Base-by-base conservation (phyloP, 805 yeast genomes). In the Wickerhamiella qilinensis region DNA sequence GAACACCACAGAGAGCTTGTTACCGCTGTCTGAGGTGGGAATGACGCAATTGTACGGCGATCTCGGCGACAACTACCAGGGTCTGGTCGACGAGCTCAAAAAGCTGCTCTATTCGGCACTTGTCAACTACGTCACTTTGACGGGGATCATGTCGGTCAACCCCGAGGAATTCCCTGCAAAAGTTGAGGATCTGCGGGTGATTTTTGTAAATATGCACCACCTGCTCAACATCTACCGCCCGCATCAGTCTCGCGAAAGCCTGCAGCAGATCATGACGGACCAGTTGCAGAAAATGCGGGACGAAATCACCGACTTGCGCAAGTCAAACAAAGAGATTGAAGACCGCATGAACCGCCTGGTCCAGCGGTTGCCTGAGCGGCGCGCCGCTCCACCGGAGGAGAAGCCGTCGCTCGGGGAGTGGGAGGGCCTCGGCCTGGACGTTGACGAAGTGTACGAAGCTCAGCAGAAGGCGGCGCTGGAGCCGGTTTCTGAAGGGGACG, bases 201-300 rank as follows among this genome's bases (percentile, higher is more conserved):
- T 88, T 9, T 62, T 91, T 38, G 78, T 88, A 53, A 91, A 91
- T 53, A 75, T 91, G 46, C 96, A 91, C 55, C 97, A 91, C 56
- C 62, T 91, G 28, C 61, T 91, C 42, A 91, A 91, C 55, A 85
- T 86, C 38, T 91, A 91, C 58, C 66, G 98, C 43, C 91, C 96
- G 2, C 97, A 91, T 57, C 98, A 91, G 54, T 79, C 94, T 3
- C 67, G 96, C 38, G 98, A 91, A 51, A 77, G 86, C 36, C 64
- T 91, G 46, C 82, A 85, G 32, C 65, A 83, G 65, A 63, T 79
- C 38, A 59, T 83, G 53, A 74, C 70, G 49, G 77, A 73, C 38
- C 85, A 80, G 51, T 71, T 88, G 25, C 47, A 42, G n/a, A 43
- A 45, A 20, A 44, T 49, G 21, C 41, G 46, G 14, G 41, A 40